Base-by-base conservation (phyloP, 2,329 filamentous ascomycete species). In the Colletotrichum falcatum region DNA sequence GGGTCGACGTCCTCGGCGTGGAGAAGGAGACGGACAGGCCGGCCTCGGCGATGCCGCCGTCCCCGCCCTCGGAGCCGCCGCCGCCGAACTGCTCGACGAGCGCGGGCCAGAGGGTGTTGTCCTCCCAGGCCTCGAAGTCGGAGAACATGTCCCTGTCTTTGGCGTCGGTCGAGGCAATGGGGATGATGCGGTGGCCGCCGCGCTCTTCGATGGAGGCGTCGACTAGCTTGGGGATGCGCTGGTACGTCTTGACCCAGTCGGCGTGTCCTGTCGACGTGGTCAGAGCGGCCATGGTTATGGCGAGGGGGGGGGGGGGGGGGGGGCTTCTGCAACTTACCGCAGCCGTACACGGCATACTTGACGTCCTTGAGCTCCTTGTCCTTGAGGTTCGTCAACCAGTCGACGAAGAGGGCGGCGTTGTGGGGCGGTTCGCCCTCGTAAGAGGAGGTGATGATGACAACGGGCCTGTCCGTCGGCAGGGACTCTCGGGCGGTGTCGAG, bases 381-480 rank as follows among this genome's bases (percentile, higher is more conserved):
- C 35, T 69, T 71, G 18, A 86, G 78, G 9, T 76, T 81, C 73
- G 88, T 82, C 4, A 93, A 75, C 91, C 91, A 94, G 5, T 85
- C 80, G 42, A 89, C 86, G 74, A 93, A 94, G 48, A 88, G 84
- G 0, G 81, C 84, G 0, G 91, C 91, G 65, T 94, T 93, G 73
- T 93, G 90, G 0, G 91, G 88, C 0, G 91, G 90, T 62, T 91
- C 83, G 1, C 92, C 91, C 75, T 94, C 91, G 74, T 93, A 94
- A 1, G 88, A 89, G 0, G 91, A 86, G 0, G 88, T 89, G 72
- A 94, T 85, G 64, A 94, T 83, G 23, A 92, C 81, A 0, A 91
- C 83, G 0, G 90, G 90, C 12, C 86, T 82, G 30, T 85, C 82
- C 59, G 81, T 87, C 0, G 90, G 87, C 0, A 93, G 75, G 12